Evolutionary conservation across 768 basidiomycete genomes (phyloP).

Genomic region (Lentinula edodes): DNA sequence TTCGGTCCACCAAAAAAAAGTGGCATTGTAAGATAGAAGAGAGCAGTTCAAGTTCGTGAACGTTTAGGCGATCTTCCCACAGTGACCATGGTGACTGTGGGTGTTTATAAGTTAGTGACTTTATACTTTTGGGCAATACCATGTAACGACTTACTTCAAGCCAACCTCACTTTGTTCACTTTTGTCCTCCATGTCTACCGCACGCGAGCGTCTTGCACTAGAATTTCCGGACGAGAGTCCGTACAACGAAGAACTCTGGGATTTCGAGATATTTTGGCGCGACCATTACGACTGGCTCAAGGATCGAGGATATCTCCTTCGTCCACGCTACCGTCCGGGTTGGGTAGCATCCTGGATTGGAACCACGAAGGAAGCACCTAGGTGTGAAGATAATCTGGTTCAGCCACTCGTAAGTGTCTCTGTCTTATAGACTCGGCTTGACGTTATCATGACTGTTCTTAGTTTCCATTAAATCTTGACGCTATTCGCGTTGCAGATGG

Average conservation of each 20-base stretch:
- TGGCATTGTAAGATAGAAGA: too few species aligned
- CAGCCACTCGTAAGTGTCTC: background rate
- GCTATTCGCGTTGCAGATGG: conserved; percentile 12
- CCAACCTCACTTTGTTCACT: too few species aligned
- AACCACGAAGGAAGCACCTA: background rate
- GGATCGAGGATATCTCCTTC: conserved; percentile 25
- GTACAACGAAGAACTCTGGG: background rate
- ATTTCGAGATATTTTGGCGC: background rate
- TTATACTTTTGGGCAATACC: too few species aligned
- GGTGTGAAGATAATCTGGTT: conserved; percentile 8
- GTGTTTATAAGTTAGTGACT: too few species aligned
- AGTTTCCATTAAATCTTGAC: conserved; percentile 3
- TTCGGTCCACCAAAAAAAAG: background rate
- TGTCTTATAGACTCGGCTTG: conserved; percentile 1
- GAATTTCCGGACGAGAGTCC: background rate
- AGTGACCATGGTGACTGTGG: too few species aligned
- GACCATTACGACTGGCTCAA: conserved; percentile 24
- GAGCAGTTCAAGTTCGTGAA: too few species aligned
- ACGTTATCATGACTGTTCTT: conserved; percentile 22
- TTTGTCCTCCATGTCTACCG: background rate
- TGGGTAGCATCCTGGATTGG: too few species aligned
- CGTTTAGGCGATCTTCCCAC: too few species aligned
- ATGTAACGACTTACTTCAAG: too few species aligned
- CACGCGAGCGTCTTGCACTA: background rate
- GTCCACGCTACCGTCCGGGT: conserved; percentile 23